These are phyloP conservation scores for Fusarium sp. DNA, from an alignment of 2,329 filamentous ascomycete genomes.

Conservation along the genomic window DNA sequence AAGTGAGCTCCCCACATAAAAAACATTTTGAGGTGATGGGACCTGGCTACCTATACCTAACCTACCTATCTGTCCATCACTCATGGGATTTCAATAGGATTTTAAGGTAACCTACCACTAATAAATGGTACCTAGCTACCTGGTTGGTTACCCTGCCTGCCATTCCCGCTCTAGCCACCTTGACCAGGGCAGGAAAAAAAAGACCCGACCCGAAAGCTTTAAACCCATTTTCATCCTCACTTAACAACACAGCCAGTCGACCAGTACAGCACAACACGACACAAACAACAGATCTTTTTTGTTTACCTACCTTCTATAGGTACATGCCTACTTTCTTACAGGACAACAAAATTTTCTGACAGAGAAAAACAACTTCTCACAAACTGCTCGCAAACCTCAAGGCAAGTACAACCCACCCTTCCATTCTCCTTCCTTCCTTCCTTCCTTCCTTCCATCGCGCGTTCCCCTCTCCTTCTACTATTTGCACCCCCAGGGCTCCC, in stretches of 20 bases:
- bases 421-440: not conserved
- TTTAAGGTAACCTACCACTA: slow-evolving; percentile 11
- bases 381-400: not conserved
- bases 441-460: not conserved
- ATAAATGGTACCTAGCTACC: not conserved
- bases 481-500: slow-evolving; percentile 34
- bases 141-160: not conserved
- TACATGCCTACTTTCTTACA: not conserved
- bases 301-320: not conserved
- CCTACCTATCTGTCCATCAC: slow-evolving; percentile 7
- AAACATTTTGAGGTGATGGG: slow-evolving; percentile 16
- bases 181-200: slow-evolving; percentile 8
- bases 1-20: slow-evolving; percentile 25
- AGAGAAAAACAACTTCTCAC: not conserved
- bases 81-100: not conserved
- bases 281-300: not conserved
- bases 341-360: not conserved
- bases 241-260: not conserved
- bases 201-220: slow-evolving; percentile 7
- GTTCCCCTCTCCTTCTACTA: slow-evolving; percentile 23
- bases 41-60: too few relatives aligned
- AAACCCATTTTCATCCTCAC: slow-evolving; percentile 23
- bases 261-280: not conserved
- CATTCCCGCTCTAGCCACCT: not conserved
- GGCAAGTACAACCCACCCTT: not conserved